Evolutionary conservation across 192 early-diverging fungal species (phyloP).

Genomic region (Coemansia sp.): DNA sequence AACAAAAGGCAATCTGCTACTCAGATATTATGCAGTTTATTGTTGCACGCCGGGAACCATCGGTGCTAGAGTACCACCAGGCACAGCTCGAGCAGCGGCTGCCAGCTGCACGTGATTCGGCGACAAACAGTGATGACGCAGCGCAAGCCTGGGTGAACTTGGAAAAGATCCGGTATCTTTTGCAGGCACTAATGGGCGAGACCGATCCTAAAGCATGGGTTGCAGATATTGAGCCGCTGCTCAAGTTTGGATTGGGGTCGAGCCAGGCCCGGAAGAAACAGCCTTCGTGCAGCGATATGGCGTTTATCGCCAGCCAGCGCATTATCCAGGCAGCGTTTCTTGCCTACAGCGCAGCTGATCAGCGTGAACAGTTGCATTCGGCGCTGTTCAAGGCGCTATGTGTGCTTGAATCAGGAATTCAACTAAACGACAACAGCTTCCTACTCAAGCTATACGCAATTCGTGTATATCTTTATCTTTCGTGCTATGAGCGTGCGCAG

Average conservation of each 20-base stretch:
- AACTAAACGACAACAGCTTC: slow-evolving; percentile 74
- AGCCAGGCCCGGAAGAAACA: slow-evolving; percentile 21
- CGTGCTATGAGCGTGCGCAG: slow-evolving; percentile 59
- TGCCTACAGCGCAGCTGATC: slow-evolving; percentile 11
- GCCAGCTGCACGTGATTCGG: background rate
- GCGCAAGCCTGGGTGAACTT: slow-evolving; percentile 37
- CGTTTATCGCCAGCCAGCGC: slow-evolving; percentile 40
- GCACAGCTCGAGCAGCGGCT: slow-evolving; percentile 16
- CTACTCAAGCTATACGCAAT: slow-evolving; percentile 86
- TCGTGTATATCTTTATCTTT: slow-evolving; percentile 70
- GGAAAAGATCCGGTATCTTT: slow-evolving; percentile 36
- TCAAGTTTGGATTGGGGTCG: slow-evolving; percentile 31
- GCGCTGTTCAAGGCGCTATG: slow-evolving; percentile 52
- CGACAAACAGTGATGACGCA: slow-evolving; percentile 9
- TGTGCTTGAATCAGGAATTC: slow-evolving; percentile 73
- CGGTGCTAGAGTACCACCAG: slow-evolving; percentile 14
- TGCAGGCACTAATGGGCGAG: slow-evolving; percentile 36
- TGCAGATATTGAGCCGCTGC: slow-evolving; percentile 15
- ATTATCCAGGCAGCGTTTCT: slow-evolving; percentile 33
- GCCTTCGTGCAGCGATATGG: slow-evolving; percentile 39
- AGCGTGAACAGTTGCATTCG: slow-evolving; percentile 8
- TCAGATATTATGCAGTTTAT: slow-evolving; percentile 43
- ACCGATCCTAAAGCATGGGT: slow-evolving; percentile 19
- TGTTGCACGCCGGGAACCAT: background rate
- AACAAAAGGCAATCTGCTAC: slow-evolving; percentile 49